Conservation (phyloP, 306 rosid genomes). For the Dryas octopetala region DNA sequence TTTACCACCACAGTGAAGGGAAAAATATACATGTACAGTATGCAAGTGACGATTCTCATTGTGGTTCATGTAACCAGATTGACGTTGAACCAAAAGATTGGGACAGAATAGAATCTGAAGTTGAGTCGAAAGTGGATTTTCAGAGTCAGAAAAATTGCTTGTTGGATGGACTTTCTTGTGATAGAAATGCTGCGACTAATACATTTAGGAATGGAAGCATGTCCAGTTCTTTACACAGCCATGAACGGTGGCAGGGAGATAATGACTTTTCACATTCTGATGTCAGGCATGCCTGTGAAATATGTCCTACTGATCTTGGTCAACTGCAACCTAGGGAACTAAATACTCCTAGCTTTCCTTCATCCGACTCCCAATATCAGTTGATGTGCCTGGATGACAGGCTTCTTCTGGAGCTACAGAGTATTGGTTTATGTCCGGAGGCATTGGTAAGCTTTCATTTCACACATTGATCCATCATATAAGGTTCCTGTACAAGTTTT, state of each 20-base stretch:
- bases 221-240: conserved; percentile 54
- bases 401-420: conserved; percentile 82
- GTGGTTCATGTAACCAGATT: conserved; percentile 80
- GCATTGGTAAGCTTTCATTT: conserved; percentile 55
- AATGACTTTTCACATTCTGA: conserved; percentile 64
- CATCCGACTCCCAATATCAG: conserved; percentile 69
- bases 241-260: conserved; percentile 73
- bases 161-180: conserved; percentile 69
- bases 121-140: conserved; percentile 63
- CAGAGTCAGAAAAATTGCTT: conserved; percentile 53
- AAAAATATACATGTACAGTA: conserved; percentile 62
- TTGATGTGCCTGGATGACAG: conserved; percentile 69
- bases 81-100: conserved; percentile 79
- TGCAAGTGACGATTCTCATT: conserved; percentile 87
- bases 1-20: conserved; percentile 52
- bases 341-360: conserved; percentile 42
- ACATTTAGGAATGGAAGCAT: conserved; percentile 55
- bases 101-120: conserved; percentile 81
- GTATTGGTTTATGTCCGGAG: conserved; percentile 83
- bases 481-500: conserved; percentile 20
- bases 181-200: conserved; percentile 61
- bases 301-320: conserved; percentile 62
- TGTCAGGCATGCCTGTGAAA: conserved; percentile 54
- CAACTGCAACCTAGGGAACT: conserved; percentile 56
- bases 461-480: conserved; percentile 12